Evolutionary conservation across 208 protist species (phyloP).

Genomic region (Leishmania aethiopica): DNA sequence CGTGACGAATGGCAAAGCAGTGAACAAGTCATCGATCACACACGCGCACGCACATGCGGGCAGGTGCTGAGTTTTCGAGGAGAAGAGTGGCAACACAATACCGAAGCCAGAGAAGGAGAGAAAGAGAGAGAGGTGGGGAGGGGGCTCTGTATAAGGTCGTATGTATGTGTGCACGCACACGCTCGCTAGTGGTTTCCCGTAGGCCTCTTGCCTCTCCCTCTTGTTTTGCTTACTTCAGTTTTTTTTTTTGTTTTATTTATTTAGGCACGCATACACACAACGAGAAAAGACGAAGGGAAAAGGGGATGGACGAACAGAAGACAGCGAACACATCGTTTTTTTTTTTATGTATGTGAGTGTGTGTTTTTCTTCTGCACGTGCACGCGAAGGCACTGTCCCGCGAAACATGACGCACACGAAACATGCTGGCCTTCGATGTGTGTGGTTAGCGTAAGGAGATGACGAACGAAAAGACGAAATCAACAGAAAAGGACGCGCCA

Average conservation of each 20-base stretch:
- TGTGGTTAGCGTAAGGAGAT: not conserved
- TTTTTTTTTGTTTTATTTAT: not conserved
- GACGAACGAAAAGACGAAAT: not conserved
- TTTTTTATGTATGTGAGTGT: not conserved
- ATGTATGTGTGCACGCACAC: not conserved
- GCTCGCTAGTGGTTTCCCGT: not conserved
- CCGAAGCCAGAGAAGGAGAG: not conserved
- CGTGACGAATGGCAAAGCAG: not conserved
- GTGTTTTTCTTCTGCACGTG: not conserved
- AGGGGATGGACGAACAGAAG: not conserved
- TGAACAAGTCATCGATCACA: not conserved
- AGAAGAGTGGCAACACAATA: not conserved
- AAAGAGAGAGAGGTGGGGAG: not conserved
- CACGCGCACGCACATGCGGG: not conserved
- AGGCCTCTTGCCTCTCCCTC: not conserved
- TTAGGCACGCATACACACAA: not conserved
- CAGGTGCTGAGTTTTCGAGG: not conserved
- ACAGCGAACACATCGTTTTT: not conserved
- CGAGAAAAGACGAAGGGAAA: not conserved
- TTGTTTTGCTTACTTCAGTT: not conserved
- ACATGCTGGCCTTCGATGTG: not conserved
- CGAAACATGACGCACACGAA: not conserved
- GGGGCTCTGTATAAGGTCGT: not conserved
- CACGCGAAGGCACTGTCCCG: not conserved
- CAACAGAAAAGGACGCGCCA: not conserved